phyloP scores from a whole-genome alignment of 2,329 filamentous ascomycete genomes.

The Zasmidium cellare region DNA sequence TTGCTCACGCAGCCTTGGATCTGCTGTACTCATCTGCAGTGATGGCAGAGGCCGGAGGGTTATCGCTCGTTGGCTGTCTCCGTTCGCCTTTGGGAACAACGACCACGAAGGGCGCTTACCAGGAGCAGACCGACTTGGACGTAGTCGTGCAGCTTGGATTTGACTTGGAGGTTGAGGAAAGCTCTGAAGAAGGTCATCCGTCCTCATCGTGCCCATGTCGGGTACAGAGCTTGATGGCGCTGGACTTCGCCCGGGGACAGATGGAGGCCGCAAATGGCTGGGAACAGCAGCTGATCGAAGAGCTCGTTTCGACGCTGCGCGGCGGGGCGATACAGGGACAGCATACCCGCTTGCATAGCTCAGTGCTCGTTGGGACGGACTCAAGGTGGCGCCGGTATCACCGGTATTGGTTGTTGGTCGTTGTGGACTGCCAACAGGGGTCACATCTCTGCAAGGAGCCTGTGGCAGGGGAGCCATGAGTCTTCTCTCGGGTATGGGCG shows the following conservation, averaged over 20 bases:
- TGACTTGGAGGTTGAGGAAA: slow-evolving; percentile 27
- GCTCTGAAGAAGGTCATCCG: slow-evolving; percentile 22
- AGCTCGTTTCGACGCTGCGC: slow-evolving; percentile 17
- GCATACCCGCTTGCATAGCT: slow-evolving; percentile 23
- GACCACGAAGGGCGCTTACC: slow-evolving; percentile 7
- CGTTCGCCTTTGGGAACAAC: slow-evolving; percentile 1
- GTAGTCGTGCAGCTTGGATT: not conserved
- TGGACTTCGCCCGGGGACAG: not conserved
- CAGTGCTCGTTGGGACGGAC: slow-evolving; percentile 23
- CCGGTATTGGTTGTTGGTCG: not conserved
- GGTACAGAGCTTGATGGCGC: slow-evolving; percentile 2
- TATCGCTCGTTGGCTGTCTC: not conserved
- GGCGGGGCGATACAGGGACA: slow-evolving; percentile 23
- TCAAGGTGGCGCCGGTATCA: not conserved
- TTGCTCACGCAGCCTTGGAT: not conserved
- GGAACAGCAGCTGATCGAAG: slow-evolving; percentile 22
- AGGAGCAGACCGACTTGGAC: not conserved
- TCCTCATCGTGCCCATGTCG: slow-evolving; percentile 19
- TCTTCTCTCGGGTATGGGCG: not conserved
- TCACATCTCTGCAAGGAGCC: not conserved
- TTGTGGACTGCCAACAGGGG: not conserved
- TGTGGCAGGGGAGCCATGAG: not conserved
- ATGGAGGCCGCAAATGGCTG: not conserved
- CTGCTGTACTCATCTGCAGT: not conserved
- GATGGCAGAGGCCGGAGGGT: not conserved